Evolutionary conservation across 306 rosid genomes (phyloP), one percentile per base, ranked within the genome.

Genomic region (Prunus mira): DNA sequence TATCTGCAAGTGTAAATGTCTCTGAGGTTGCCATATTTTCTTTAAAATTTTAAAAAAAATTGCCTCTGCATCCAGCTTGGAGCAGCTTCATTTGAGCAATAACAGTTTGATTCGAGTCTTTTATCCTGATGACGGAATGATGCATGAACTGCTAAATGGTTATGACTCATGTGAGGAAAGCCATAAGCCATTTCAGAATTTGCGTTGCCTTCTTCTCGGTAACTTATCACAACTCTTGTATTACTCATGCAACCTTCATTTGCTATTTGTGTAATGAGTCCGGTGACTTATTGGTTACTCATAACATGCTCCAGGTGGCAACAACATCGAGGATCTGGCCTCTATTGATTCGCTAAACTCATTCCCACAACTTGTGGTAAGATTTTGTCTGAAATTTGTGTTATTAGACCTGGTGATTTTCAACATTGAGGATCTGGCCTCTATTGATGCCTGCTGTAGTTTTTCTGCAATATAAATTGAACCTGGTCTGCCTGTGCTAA

Each of bases 41-140:
- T n/a, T 75, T 78, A 74, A 56, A 75, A 58, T 24, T 66, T 84
- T 77, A 72, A 77, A 61, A 77, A 61, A 65, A 72, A 62, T 80
- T 83, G 67, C 79, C 87, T 79, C 34, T 70, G 17, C 76, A 51
- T 75, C 25, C 88, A 95, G 99, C 90, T 95, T 92, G 93, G 93
- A 90, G 96, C 92, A 95, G 92, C 93, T 95, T 74, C 86, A 92
- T 81, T 81, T 95, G 86, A 90, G 87, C 87, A 89, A 87, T 90
- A 95, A 95, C 89, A 87, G 79, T 46, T 87, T 95, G 91, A 84
- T 71, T 68, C 55, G 62, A 82, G 77, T 95, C 79, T 86, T 82
- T 78, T 90, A 89, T 84, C 91, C 97, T 45, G 84, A 77, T 78
- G 72, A 78, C 20, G 72, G 64, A 78, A 69, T 12, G 47, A 82